These are phyloP conservation scores for Crithidia expoeki DNA, from an alignment of 208 protist genomes.

Conservation along the genomic window DNA sequence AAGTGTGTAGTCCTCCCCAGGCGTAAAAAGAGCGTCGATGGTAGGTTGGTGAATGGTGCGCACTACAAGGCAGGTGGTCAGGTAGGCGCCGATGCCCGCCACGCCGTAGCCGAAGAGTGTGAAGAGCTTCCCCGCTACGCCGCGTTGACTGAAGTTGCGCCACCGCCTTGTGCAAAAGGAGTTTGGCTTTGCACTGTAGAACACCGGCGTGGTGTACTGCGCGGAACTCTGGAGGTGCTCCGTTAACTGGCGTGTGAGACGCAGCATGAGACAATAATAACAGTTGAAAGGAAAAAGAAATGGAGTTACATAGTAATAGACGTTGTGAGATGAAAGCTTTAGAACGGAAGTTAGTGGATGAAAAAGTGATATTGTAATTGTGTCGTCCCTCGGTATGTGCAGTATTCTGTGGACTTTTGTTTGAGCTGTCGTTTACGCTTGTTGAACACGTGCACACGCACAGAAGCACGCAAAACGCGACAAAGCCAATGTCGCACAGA, in stretches of 20 bases:
- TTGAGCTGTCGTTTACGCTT: no score
- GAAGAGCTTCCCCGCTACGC: slow-evolving; percentile 20
- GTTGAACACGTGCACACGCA: no score
- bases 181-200: neutral
- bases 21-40: slow-evolving; percentile 45
- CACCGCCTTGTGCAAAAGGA: slow-evolving; percentile 28
- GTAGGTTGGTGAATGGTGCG: slow-evolving; percentile 34
- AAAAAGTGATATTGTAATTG: no score
- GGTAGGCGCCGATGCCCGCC: slow-evolving; percentile 34
- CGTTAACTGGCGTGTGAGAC: slow-evolving; percentile 4
- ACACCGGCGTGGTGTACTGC: slow-evolving; percentile 4
- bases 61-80: slow-evolving; percentile 41
- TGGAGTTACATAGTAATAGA: no score
- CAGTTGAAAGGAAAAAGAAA: slow-evolving; percentile 3
- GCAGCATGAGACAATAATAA: slow-evolving; percentile 1
- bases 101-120: slow-evolving; percentile 24
- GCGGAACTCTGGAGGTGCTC: slow-evolving; percentile 28
- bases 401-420: no score
- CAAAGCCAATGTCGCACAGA: no score
- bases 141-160: slow-evolving; percentile 24
- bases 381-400: no score
- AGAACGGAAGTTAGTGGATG: no score
- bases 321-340: no score
- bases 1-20: slow-evolving; percentile 54
- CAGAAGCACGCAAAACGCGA: no score